Base-by-base conservation (phyloP, 208 protist genomes). In the Trypanosoma brucei region DNA sequence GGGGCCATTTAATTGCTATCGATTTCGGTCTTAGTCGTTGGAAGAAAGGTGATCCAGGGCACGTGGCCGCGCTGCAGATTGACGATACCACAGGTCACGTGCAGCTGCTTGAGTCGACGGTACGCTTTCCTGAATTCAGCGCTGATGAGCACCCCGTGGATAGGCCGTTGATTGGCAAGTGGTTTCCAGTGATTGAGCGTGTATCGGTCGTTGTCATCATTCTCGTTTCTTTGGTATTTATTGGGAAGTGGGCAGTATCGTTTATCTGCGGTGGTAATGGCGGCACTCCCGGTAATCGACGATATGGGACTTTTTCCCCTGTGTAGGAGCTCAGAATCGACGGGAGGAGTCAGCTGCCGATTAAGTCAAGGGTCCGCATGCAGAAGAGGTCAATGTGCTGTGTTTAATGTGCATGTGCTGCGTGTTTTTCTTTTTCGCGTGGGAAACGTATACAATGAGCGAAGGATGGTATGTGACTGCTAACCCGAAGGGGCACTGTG, bases 21-120 rank as follows among this genome's bases (percentile, higher is more conserved):
- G 91, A 96, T 68, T 93, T 96, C 77, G 86, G 85, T 50, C 68
- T 96, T 56, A 93, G 86, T 57, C 79, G 86, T 11, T 92, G 90
- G 87, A 96, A 93, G 68, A 91, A 91, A 45, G 90, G 87, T 14
- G 81, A 91, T 69, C 85, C 84, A 11, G 89, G 85, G 3, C 84
- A 91, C 60, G 86, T 93, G 34, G 90, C 86, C 9, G 90, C 85
- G 34, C 76, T 96, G 0, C 83, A 92, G 72, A 91, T 93, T 57
- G 82, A 92, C 51, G 82, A 90, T 50, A 54, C 59, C n/a, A 74
- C 73, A 55, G 89, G 85, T 68, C 81, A 92, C 59, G 65, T 82
- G 39, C 76, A 88, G 60, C 68, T 94, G 14, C 77, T 94, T 30
- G 83, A 92, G 65, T 78, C 83, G 1, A 83, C 72, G 33, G 37